Percentiles rank a stretch among this genome's conserved stretches.
These are phyloP conservation scores for Annulohypoxylon stygium DNA, from an alignment of 495 filamentous ascomycete species.

Conservation along the genomic window DNA sequence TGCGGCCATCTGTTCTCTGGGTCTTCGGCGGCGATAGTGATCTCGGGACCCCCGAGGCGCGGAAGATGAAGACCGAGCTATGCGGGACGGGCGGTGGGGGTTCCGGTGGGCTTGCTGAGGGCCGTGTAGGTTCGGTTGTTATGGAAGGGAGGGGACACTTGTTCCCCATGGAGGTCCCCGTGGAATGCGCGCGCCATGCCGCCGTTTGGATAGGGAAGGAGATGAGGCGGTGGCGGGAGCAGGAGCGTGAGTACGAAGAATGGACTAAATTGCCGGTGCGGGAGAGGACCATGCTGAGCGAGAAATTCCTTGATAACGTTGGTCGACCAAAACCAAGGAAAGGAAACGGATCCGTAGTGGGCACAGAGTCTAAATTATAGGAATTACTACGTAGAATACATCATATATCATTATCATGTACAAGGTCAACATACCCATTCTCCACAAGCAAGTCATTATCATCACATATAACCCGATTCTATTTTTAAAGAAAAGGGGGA, in stretches of 20 bases:
- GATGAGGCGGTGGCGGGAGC: slow-evolving; percentile 71
- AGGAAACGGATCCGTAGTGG: not conserved
- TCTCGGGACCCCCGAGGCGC: slow-evolving; percentile 67
- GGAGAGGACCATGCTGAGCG: slow-evolving; percentile 71
- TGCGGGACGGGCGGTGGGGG: slow-evolving; percentile 78
- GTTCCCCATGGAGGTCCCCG: slow-evolving; percentile 83
- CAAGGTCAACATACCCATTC: not conserved
- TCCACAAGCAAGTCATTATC: not conserved
- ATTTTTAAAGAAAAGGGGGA: not conserved
- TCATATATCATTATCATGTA: not conserved
- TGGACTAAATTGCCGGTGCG: slow-evolving; percentile 63
- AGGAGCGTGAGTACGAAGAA: slow-evolving; percentile 70
- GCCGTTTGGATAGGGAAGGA: slow-evolving; percentile 73
- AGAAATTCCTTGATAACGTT: slow-evolving; percentile 67
- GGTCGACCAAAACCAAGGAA: slow-evolving; percentile 43
- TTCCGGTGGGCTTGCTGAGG: slow-evolving; percentile 72
- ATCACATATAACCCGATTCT: not conserved
- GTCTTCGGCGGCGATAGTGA: slow-evolving; percentile 77
- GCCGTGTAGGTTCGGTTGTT: slow-evolving; percentile 76
- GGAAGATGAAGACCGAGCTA: slow-evolving; percentile 68
- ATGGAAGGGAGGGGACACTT: slow-evolving; percentile 81
- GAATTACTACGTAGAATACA: not conserved
- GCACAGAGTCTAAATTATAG: slow-evolving; percentile 45
- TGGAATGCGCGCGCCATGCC: slow-evolving; percentile 72
- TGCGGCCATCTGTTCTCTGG: slow-evolving; percentile 86